Conservation (phyloP, 2,329 filamentous ascomycete species). For the Fusarium sp. region DNA sequence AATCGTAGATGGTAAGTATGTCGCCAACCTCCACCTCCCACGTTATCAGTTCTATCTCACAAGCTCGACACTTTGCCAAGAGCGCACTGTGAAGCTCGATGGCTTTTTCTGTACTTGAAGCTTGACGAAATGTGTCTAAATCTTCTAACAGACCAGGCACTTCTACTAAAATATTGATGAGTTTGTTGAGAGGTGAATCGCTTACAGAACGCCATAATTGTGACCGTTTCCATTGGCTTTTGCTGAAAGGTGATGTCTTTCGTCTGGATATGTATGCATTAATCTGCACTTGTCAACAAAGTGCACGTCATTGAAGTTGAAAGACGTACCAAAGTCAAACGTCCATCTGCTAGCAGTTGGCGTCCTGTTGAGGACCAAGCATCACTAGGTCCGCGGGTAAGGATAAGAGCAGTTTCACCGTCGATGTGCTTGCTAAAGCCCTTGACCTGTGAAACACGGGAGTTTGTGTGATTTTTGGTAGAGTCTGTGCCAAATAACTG, state of each 20-base stretch:
- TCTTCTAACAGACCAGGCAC: conserved; percentile 11
- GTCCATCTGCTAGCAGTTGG: conserved; percentile 20
- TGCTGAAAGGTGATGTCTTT: conserved; percentile 4
- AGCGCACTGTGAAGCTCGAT: background rate
- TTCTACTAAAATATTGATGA: conserved; percentile 17
- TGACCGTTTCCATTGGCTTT: conserved; percentile 6
- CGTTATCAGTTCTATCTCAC: conserved; percentile 1
- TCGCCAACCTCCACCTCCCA: conserved; percentile 4
- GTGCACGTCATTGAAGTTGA: rapidly evolving
- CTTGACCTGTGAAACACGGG: background rate
- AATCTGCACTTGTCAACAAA: background rate
- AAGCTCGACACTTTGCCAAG: background rate
- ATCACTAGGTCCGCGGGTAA: conserved; percentile 6
- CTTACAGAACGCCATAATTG: conserved; percentile 15
- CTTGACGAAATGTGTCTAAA: background rate
- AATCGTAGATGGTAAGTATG: conserved; percentile 8
- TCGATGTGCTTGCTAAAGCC: conserved; percentile 17
- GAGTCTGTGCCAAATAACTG: conserved; percentile 10
- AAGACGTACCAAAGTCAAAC: conserved; percentile 5
- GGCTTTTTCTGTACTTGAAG: background rate
- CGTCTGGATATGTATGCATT: conserved; percentile 8
- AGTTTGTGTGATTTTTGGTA: rapidly evolving
- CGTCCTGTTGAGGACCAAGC: conserved; percentile 8
- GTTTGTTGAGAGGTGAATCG: conserved; percentile 7
- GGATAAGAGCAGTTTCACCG: conserved; percentile 15